Evolutionary conservation across 768 basidiomycete genomes (phyloP), one percentile per base, ranked within the genome.

Genomic region (Auricularia heimuer): DNA sequence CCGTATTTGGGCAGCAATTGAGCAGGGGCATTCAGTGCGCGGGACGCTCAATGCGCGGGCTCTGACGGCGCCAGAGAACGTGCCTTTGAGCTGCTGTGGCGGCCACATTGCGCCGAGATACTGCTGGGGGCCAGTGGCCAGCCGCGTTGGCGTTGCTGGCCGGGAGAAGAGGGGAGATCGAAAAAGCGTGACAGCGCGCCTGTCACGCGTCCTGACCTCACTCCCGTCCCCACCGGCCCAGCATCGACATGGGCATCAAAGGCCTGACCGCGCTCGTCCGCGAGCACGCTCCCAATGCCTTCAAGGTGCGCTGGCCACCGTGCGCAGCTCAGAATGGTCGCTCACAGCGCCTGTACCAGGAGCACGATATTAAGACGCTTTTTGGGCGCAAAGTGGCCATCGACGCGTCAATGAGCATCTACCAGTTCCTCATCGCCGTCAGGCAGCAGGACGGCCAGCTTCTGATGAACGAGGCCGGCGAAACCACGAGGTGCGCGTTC

Each of bases 301-400:
- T 97, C 70, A 83, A 74, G 64, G 78, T 79, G 56, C 47, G 71
- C 62, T 29, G 8, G 29, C 4, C 56, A 8, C 6, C 4, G 10
- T 29, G 56, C 56, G 56, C 56, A 24, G 18, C 14, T 4, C 29
- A 42, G 16, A 16, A 4, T 1, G 11, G n/a, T 7, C 11, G 11
- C 51, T 18, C 21, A 35, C 6, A 1, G 4, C 6, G 34, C 56
- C 37, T 33, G 34, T 21, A 10, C 24, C 29, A 88, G 75, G 93
- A 95, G 70, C 92, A 95, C 73, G 92, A 96, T 45, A 98, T 98
- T 65, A 96, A 97, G 78, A 94, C 92, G 33, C 86, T 99, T 54
- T 98, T 99, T 69, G 96, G 97, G 1, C 87, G 97, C 70, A 98
- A 98, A 79, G 94, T 98, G 69, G 96, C 96, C 66, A 93, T 99